Percentiles rank a stretch among this genome's conserved stretches.
phyloP scores from a whole-genome alignment of 257 asterid species.

The Jaltomata sinuosa region DNA sequence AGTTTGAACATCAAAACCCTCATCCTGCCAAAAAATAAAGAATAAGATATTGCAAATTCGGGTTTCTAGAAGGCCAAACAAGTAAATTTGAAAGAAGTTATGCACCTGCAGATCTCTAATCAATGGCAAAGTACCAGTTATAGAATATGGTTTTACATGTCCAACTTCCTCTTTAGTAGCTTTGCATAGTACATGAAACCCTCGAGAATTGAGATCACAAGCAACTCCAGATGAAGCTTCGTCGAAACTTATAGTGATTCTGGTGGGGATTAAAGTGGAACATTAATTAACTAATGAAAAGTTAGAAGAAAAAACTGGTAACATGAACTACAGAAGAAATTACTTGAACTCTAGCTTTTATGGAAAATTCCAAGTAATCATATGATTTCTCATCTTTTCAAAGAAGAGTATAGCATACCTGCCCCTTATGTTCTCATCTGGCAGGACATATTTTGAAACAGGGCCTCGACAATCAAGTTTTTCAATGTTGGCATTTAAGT shows the following conservation, averaged over 20 bases:
- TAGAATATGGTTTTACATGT: conserved; percentile 87
- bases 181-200: conserved; percentile 81
- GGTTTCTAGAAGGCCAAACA: background rate
- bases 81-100: conserved; percentile 1
- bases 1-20: conserved; percentile 95
- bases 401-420: conserved; percentile 36
- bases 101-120: conserved; percentile 85
- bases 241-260: conserved; percentile 63
- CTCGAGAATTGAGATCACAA: conserved; percentile 87
- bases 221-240: conserved; percentile 82
- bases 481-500: conserved; percentile 75
- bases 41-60: background rate
- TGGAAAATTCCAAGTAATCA: background rate
- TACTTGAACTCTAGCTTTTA: background rate
- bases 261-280: conserved; percentile 14
- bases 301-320: background rate
- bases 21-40: conserved; percentile 44
- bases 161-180: conserved; percentile 95
- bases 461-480: conserved; percentile 67
- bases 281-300: background rate
- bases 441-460: conserved; percentile 77
- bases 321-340: background rate
- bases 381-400: background rate
- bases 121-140: conserved; percentile 90
- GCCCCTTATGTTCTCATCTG: conserved; percentile 90